Percentiles rank a stretch among this genome's conserved stretches.
These are phyloP conservation scores for Lagerstroemia speciosa DNA, from an alignment of 345 rosid genomes.

Conservation along the genomic window DNA sequence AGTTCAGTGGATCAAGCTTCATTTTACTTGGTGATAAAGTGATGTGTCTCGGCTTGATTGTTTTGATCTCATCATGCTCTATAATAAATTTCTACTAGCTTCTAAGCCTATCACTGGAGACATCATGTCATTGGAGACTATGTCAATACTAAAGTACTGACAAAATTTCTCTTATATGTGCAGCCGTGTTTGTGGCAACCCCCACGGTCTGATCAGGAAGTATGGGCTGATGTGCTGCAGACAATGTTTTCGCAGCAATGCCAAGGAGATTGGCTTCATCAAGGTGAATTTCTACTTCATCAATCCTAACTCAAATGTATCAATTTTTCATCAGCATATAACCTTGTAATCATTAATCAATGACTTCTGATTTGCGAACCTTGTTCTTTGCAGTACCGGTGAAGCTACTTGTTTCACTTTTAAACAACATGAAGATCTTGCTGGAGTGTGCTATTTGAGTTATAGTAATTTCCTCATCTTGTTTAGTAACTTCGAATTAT, in stretches of 20 bases:
- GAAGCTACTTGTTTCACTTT: neutral
- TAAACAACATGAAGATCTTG: neutral
- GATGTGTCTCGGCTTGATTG: neutral
- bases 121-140: neutral
- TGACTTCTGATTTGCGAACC: neutral
- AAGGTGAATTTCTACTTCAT: slow-evolving; percentile 24
- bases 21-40: neutral
- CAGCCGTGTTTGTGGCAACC: slow-evolving; percentile 39
- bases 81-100: too few relatives aligned
- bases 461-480: neutral
- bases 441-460: neutral
- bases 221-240: slow-evolving; percentile 40
- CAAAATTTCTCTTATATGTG: neutral
- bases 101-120: neutral
- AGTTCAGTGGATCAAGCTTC: too few relatives aligned
- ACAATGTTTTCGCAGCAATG: slow-evolving; percentile 38
- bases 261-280: slow-evolving; percentile 44
- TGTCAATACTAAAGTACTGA: neutral
- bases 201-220: slow-evolving; percentile 33
- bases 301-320: neutral
- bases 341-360: neutral
- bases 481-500: neutral
- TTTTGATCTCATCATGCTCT: neutral
- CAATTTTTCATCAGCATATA: neutral
- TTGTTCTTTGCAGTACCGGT: slow-evolving; percentile 1